These are phyloP conservation scores for Alnus rubra DNA, from an alignment of 306 rosid species.

Conservation along the genomic window DNA sequence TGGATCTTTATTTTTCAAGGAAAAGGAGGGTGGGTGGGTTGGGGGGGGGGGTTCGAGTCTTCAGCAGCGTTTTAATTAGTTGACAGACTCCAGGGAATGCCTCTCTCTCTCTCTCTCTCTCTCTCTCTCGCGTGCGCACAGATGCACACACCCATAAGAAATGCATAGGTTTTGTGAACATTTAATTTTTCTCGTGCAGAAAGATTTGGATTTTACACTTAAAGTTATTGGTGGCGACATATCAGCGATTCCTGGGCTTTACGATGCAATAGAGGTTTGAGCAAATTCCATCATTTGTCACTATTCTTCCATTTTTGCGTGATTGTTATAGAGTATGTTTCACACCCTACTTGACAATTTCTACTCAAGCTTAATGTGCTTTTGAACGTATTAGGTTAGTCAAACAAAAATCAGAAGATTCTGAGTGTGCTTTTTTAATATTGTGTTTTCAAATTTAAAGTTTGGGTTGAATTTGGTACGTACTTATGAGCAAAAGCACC, in stretches of 20 bases:
- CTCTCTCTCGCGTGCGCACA: no score
- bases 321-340: constrained; percentile 4
- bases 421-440: background rate
- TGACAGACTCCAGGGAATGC: no score
- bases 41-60: background rate
- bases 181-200: constrained; percentile 54
- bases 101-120: background rate
- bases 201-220: constrained; percentile 81
- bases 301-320: constrained; percentile 14
- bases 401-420: background rate
- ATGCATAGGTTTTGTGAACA: constrained; percentile 16
- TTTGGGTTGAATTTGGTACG: background rate
- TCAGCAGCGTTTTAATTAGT: no score
- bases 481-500: background rate
- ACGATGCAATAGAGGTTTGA: constrained; percentile 79
- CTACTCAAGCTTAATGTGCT: background rate
- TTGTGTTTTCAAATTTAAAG: background rate
- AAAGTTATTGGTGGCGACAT: constrained; percentile 93
- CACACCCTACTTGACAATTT: background rate
- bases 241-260: constrained; percentile 85
- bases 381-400: background rate
- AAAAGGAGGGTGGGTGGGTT: no score
- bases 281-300: constrained; percentile 20
- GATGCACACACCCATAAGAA: background rate
- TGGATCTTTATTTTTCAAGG: background rate